phyloP scores from a whole-genome alignment of 306 rosid species.

The Acacia acuminata region DNA sequence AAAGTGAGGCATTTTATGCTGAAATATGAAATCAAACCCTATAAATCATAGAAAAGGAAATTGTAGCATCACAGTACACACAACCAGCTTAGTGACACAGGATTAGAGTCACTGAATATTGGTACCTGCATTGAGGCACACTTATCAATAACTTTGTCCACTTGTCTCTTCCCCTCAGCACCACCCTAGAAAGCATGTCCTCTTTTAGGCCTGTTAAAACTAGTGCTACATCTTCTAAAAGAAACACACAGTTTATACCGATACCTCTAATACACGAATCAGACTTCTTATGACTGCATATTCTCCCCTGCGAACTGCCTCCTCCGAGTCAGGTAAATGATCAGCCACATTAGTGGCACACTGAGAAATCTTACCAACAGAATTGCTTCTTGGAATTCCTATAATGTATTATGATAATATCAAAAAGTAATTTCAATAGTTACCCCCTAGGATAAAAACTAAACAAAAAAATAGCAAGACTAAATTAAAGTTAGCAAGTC shows the following conservation, averaged over 20 bases:
- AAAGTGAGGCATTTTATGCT: slow-evolving; percentile 26
- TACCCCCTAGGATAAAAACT: slow-evolving; percentile 1
- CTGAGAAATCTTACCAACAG: slow-evolving; percentile 71
- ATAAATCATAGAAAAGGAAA: slow-evolving; percentile 26
- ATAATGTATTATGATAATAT: slow-evolving; percentile 32
- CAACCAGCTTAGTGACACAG: slow-evolving; percentile 25
- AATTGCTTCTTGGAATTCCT: slow-evolving; percentile 84
- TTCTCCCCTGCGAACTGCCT: slow-evolving; percentile 91
- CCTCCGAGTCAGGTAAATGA: slow-evolving; percentile 70
- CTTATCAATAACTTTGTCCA: slow-evolving; percentile 91
- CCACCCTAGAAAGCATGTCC: slow-evolving; percentile 68
- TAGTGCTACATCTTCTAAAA: slow-evolving; percentile 4
- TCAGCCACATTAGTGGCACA: slow-evolving; percentile 57
- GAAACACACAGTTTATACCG: slow-evolving; percentile 24
- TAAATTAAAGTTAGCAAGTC: background rate
- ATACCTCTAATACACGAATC: slow-evolving; percentile 92
- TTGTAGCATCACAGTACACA: slow-evolving; percentile 4
- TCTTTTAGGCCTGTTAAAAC: slow-evolving; percentile 20
- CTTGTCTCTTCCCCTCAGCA: slow-evolving; percentile 93
- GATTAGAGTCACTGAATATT: slow-evolving; percentile 27
- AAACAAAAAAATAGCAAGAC: background rate
- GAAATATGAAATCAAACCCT: slow-evolving; percentile 31
- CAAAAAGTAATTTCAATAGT: slow-evolving; percentile 3
- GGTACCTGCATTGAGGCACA: slow-evolving; percentile 93
- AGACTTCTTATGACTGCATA: slow-evolving; percentile 88